Conservation (phyloP, 306 rosid genomes). For the Datisca glomerata region DNA sequence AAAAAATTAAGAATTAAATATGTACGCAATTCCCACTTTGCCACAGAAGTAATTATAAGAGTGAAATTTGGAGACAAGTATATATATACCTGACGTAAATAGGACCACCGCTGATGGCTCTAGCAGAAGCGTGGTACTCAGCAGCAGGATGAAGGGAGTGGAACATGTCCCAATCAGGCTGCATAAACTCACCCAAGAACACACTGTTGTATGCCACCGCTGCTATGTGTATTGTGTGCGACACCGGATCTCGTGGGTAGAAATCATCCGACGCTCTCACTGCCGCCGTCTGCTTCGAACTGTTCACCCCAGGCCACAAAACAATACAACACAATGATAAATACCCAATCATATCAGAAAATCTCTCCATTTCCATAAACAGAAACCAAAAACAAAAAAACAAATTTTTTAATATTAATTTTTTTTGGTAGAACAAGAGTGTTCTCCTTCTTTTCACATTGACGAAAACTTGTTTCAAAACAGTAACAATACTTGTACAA, state of each 20-base stretch:
- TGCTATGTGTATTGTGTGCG: slow-evolving; percentile 87
- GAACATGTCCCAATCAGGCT: slow-evolving; percentile 97
- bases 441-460: too few species aligned
- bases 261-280: slow-evolving; percentile 89
- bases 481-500: too few species aligned
- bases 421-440: too few species aligned
- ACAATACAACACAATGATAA: background rate
- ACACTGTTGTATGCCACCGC: slow-evolving; percentile 75
- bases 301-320: slow-evolving; percentile 10
- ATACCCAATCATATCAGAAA: too few species aligned
- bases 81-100: slow-evolving; percentile 45
- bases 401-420: too few species aligned
- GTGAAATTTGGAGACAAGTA: background rate
- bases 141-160: slow-evolving; percentile 79
- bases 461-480: too few species aligned
- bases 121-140: slow-evolving; percentile 80
- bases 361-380: too few species aligned
- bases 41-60: too few species aligned
- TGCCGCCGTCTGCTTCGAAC: slow-evolving; percentile 66
- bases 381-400: too few species aligned
- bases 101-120: slow-evolving; percentile 95
- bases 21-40: too few species aligned
- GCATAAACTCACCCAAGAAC: slow-evolving; percentile 90
- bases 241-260: slow-evolving; percentile 68
- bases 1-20: background rate